Base-by-base conservation (phyloP, 2,329 filamentous ascomycete species). In the Arthrobotrys pseudoclavata region DNA sequence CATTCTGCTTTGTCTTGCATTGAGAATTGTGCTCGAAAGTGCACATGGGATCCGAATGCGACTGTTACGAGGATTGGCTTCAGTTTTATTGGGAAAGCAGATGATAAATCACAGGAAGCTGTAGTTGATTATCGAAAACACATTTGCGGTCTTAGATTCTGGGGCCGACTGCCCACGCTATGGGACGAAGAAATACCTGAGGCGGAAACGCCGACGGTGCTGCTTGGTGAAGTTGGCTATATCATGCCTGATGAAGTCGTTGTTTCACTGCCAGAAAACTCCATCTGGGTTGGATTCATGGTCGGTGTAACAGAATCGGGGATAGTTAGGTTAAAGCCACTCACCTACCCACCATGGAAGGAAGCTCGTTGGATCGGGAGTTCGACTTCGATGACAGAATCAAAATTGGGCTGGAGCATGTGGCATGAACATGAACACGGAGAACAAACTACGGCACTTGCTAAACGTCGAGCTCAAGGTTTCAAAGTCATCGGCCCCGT, bases 251-350 rank as follows among this genome's bases (percentile, higher is more conserved):
- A 77, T 26, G 74, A 77, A 40, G 18, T 68, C 22, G 52, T 71
- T 9, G 31, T 71, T 18, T 53, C 61, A 13, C 40, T 77, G 5
- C 74, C 74, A 10, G 52, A 77, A 26, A 62, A 77, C 24, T 57
- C 45, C 45, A 71, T 50, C 37, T 77, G 74, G 74, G 48, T 71
- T 48, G 74, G 74, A 3, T 77, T 77, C n/a, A 77, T 77, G 74
- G 74, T 77, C 18, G 74, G 74, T 40, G 74, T 77, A 13, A 77
- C 60, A 12, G 74, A 77, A 24, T 71, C 66, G 13, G 74, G 74
- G 34, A 77, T 77, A 50, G 74, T 77, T 15, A 77, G 74, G n/a
- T 37, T 77, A 22, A 77, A 77, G 53, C 74, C 74, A 47, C 62
- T 77, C 24, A 77, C 74, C 4, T 45, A 68, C 18, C 74, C 74